A percentile compares a stretch with the other conserved stretches of the same genome.
These are phyloP conservation scores for Microascus cirrosus DNA, from an alignment of 2,329 filamentous ascomycete genomes.

Conservation along the genomic window DNA sequence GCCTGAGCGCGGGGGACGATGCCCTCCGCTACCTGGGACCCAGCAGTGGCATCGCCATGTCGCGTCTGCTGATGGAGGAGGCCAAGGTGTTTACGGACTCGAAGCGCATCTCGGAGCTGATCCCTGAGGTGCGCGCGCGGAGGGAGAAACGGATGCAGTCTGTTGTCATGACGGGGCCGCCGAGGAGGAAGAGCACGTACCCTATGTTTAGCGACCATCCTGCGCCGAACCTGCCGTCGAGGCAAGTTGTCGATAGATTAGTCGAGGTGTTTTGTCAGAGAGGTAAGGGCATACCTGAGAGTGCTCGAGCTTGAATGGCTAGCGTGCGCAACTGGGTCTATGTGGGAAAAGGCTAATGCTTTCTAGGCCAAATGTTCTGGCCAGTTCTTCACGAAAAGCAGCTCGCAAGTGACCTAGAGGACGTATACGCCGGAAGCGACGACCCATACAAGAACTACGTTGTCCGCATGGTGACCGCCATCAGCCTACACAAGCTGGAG, in stretches of 20 bases:
- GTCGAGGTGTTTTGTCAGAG: slow-evolving; percentile 80
- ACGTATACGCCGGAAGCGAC: slow-evolving; percentile 62
- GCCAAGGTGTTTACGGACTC: slow-evolving; percentile 89
- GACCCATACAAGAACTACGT: slow-evolving; percentile 84
- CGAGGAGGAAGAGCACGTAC: slow-evolving; percentile 67
- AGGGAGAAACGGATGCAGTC: slow-evolving; percentile 44
- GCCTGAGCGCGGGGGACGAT: slow-evolving; percentile 76
- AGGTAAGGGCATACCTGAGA: slow-evolving; percentile 37
- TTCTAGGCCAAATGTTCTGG: slow-evolving; percentile 71
- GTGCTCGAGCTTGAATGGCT: neutral
- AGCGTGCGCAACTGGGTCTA: neutral
- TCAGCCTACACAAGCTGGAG: slow-evolving; percentile 87
- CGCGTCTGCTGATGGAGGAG: slow-evolving; percentile 88
- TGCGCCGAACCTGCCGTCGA: slow-evolving; percentile 62
- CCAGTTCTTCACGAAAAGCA: slow-evolving; percentile 77
- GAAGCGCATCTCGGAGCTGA: slow-evolving; percentile 83
- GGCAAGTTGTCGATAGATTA: slow-evolving; percentile 63
- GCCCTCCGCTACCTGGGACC: slow-evolving; percentile 80
- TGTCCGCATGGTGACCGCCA: slow-evolving; percentile 83
- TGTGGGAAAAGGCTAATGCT: neutral
- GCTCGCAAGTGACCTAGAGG: slow-evolving; percentile 65
- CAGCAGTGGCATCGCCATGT: slow-evolving; percentile 92
- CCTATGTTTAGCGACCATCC: slow-evolving; percentile 81
- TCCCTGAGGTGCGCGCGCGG: slow-evolving; percentile 59
- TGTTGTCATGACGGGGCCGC: slow-evolving; percentile 39